Conservation (phyloP, 768 basidiomycete genomes). For the Chalciporus pseudorubinellus region DNA sequence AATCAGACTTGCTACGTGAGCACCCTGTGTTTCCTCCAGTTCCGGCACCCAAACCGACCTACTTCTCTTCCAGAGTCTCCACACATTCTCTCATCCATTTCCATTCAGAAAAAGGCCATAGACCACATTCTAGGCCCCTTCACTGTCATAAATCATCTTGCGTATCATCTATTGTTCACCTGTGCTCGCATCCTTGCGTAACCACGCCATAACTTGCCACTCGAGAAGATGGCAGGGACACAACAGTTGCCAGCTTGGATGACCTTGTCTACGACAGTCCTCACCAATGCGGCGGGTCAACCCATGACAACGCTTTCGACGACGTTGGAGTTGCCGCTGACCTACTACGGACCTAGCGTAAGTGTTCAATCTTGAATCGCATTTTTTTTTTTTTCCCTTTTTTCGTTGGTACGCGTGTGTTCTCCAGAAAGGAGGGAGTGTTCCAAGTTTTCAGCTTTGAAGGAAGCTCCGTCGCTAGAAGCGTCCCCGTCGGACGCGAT, state of each 20-base stretch:
- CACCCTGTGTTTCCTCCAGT: not conserved
- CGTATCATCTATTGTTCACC: slow-evolving; percentile 4
- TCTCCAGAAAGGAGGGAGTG: not conserved
- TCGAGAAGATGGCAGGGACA: slow-evolving; percentile 37
- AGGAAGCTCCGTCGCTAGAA: not conserved
- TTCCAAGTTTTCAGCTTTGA: not conserved
- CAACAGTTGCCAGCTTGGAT: slow-evolving; percentile 76
- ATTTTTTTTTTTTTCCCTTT: not conserved
- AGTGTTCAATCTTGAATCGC: slow-evolving; percentile 32
- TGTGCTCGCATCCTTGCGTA: slow-evolving; percentile 6
- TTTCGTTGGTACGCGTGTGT: not conserved
- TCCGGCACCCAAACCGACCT: not conserved
- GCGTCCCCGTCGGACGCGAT: not conserved
- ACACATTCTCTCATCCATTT: slow-evolving; percentile 25
- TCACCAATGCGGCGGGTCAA: slow-evolving; percentile 52
- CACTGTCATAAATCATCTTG: slow-evolving; percentile 4
- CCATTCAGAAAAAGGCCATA: slow-evolving; percentile 3
- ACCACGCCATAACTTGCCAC: slow-evolving; percentile 6
- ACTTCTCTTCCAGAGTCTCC: slow-evolving; percentile 13
- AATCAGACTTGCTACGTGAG: slow-evolving; percentile 12
- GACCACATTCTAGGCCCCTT: not conserved
- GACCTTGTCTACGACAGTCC: slow-evolving; percentile 49
- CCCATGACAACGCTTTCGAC: slow-evolving; percentile 57
- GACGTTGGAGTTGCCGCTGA: slow-evolving; percentile 64
- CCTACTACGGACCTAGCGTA: slow-evolving; percentile 82